These are phyloP conservation scores for Leccinum truebloodii DNA, from an alignment of 768 basidiomycete genomes.

Conservation along the genomic window DNA sequence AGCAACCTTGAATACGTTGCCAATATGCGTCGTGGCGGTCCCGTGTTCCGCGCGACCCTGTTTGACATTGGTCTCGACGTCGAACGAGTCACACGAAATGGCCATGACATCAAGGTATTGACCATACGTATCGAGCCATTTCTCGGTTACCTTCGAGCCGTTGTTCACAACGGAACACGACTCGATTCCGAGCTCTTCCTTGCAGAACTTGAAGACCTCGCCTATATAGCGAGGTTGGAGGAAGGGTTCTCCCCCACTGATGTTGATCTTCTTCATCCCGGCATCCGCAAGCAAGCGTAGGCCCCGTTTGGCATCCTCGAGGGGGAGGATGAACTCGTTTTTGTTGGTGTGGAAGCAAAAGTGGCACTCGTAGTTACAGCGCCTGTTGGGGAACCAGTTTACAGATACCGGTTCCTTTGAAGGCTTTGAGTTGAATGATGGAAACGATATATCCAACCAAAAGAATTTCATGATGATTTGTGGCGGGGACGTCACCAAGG, in stretches of 20 bases:
- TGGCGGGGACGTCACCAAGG: neutral
- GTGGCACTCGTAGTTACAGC: constrained; percentile 39
- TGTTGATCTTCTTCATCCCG: constrained; percentile 40
- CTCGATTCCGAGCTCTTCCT: constrained; percentile 38
- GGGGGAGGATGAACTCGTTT: constrained; percentile 34
- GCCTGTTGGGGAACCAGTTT: constrained; percentile 30
- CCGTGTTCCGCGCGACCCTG: constrained; percentile 37
- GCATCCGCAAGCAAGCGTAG: constrained; percentile 34
- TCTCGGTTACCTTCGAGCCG: constrained; percentile 43
- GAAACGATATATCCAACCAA: constrained; percentile 21
- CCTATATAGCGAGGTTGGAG: constrained; percentile 40
- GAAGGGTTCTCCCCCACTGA: constrained; percentile 41
- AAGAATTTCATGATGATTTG: constrained; percentile 11
- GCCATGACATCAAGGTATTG: constrained; percentile 43
- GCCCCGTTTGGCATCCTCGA: constrained; percentile 38
- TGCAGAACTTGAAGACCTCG: constrained; percentile 39
- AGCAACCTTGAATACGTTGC: constrained; percentile 36
- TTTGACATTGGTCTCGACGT: constrained; percentile 35
- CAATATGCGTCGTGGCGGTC: constrained; percentile 32
- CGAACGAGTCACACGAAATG: constrained; percentile 44
- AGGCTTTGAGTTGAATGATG: constrained; percentile 15
- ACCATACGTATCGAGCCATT: constrained; percentile 42
- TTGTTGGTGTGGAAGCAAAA: constrained; percentile 45
- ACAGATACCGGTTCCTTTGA: constrained; percentile 23
- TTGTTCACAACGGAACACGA: constrained; percentile 38